A percentile compares a stretch with the other conserved stretches of the same genome.
These are phyloP conservation scores for Chaetoceros tenuissimus DNA, from an alignment of 108 stramenopile genomes.

Conservation along the genomic window DNA sequence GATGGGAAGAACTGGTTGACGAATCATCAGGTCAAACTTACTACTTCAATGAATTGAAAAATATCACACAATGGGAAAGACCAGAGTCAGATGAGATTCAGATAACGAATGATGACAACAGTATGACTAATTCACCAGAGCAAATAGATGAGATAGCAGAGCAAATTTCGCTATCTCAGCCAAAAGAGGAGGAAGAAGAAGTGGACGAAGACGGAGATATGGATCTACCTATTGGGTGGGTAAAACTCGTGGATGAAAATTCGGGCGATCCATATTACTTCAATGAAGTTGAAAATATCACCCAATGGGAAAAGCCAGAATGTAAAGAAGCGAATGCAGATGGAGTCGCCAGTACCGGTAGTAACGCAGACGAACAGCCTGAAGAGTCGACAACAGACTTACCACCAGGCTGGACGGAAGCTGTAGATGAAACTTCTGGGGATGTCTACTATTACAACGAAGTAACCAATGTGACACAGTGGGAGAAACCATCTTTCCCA, in stretches of 20 bases:
- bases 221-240: constrained; percentile 33
- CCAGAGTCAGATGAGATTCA: constrained; percentile 10
- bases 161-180: background rate
- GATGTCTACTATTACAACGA: constrained; percentile 39
- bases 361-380: background rate
- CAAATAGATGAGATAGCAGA: background rate
- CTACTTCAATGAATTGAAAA: constrained; percentile 31
- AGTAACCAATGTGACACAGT: constrained; percentile 16
- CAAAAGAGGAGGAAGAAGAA: background rate
- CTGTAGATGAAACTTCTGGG: constrained; percentile 18
- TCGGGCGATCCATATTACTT: constrained; percentile 28
- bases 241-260: constrained; percentile 23
- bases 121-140: background rate
- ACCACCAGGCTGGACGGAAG: constrained; percentile 33
- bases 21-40: constrained; percentile 33
- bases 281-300: constrained; percentile 21
- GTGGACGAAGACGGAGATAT: background rate
- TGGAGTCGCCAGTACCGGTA: background rate
- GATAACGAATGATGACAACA: background rate
- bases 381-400: constrained; percentile 1
- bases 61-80: constrained; percentile 43
- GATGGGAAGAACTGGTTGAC: constrained; percentile 47
- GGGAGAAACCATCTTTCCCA: constrained; percentile 13
- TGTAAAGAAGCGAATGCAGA: background rate
- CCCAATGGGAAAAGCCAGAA: constrained; percentile 28